Evolutionary conservation across 768 basidiomycete genomes (phyloP), one percentile per base, ranked within the genome.

Genomic region (Inosperma sp.): DNA sequence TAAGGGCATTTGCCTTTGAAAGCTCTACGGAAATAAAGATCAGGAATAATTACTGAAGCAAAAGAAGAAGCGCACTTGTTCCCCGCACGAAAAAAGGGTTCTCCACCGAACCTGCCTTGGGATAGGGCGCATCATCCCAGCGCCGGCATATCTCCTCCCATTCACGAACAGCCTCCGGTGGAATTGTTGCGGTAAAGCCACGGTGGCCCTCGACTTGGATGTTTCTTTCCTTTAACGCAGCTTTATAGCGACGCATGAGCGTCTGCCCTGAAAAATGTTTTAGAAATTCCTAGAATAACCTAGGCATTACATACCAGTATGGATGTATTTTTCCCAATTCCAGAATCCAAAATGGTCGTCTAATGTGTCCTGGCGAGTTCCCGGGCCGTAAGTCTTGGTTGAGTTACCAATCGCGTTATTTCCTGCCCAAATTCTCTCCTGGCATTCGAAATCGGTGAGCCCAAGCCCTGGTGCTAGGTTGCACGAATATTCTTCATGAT

Each of bases 401-500:
- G n/a, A n/a, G n/a, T n/a, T n/a, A n/a, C n/a, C n/a, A n/a, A n/a
- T n/a, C n/a, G n/a, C n/a, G n/a, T n/a, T n/a, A n/a, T n/a, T n/a
- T n/a, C n/a, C n/a, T n/a, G n/a, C n/a, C n/a, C n/a, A n/a, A n/a
- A n/a, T n/a, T n/a, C n/a, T n/a, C n/a, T n/a, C n/a, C n/a, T n/a
- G n/a, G n/a, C n/a, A n/a, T n/a, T n/a, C n/a, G n/a, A n/a, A n/a
- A n/a, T n/a, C n/a, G n/a, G 33, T 40, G 65, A 65, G 9, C 21
- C 19, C 59, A 58, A 67, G 36, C 67, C 67, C 63, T 62, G 65
- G 13, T 48, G 49, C 7, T 47, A 50, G 47, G 49, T 61, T 29
- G 65, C 61, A 7, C 72, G 67, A 25, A n/a, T n/a, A n/a, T n/a
- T n/a, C n/a, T n/a, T n/a, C n/a, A n/a, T n/a, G n/a, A n/a, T n/a